Evolutionary conservation across 2,329 filamentous ascomycete genomes (phyloP).

Genomic region (Exophiala mesophila): DNA sequence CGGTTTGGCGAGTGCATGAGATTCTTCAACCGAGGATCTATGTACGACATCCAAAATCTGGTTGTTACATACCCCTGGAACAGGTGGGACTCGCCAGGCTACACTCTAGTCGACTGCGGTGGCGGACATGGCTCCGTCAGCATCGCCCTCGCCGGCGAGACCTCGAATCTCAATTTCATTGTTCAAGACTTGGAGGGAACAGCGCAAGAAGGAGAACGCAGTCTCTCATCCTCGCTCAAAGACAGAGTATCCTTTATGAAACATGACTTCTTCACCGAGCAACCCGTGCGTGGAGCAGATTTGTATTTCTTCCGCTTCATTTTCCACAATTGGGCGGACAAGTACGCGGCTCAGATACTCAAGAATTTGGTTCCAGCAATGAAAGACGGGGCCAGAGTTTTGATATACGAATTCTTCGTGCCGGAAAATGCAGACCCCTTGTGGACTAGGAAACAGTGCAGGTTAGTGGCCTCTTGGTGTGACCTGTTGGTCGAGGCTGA

Average conservation of each 20-base stretch:
- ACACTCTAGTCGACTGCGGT: slow-evolving; percentile 13
- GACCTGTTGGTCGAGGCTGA: too few relatives aligned
- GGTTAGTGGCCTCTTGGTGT: too few relatives aligned
- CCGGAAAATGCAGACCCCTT: too few relatives aligned
- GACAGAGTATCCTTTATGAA: slow-evolving; percentile 24
- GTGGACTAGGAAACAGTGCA: too few relatives aligned
- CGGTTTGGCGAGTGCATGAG: too few relatives aligned
- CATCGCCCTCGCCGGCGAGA: slow-evolving; percentile 29
- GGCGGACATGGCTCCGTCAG: slow-evolving; percentile 15
- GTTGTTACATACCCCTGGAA: slow-evolving; percentile 8
- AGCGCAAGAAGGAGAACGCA: too few relatives aligned
- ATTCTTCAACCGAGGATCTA: slow-evolving; percentile 17
- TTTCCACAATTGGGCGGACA: slow-evolving; percentile 58
- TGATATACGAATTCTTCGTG: too few relatives aligned
- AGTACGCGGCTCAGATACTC: slow-evolving; percentile 47
- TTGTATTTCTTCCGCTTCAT: slow-evolving; percentile 59
- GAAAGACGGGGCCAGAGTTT: slow-evolving; percentile 50
- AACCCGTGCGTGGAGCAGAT: slow-evolving; percentile 52
- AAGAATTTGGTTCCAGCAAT: slow-evolving; percentile 51
- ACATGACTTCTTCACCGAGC: slow-evolving; percentile 55
- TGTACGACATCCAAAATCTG: slow-evolving; percentile 8
- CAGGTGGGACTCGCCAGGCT: slow-evolving; percentile 2
- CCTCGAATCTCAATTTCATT: slow-evolving; percentile 25
- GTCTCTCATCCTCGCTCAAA: not conserved
- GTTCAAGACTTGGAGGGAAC: slow-evolving; percentile 22